Evolutionary conservation across 2,329 filamentous ascomycete genomes (phyloP).

Genomic region (Myriosclerotinia scirpicola): DNA sequence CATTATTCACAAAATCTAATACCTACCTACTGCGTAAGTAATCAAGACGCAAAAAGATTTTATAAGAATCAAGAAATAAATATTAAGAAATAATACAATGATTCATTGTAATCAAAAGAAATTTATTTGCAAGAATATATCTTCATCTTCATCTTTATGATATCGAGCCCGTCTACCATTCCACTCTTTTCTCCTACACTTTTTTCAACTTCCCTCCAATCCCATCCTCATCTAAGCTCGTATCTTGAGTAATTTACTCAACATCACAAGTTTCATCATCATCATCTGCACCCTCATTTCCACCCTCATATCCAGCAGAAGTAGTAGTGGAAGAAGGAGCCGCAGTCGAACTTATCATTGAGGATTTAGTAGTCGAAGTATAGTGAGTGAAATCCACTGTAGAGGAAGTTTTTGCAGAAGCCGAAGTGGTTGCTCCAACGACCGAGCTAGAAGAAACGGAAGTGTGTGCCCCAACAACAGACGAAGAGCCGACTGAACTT

Average conservation of each 20-base stretch:
- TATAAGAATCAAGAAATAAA: too few relatives aligned
- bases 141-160: not conserved
- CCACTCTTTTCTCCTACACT: not conserved
- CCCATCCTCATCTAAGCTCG: not conserved
- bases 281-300: not conserved
- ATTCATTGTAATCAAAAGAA: not conserved
- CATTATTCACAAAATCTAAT: too few relatives aligned
- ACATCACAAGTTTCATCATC: slow-evolving; percentile 11
- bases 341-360: not conserved
- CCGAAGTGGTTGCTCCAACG: not conserved
- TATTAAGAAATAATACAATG: too few relatives aligned
- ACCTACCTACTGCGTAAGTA: too few relatives aligned
- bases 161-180: too few relatives aligned
- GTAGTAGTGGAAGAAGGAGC: not conserved
- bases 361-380: not conserved
- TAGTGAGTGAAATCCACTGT: too few relatives aligned
- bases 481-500: not conserved
- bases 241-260: not conserved
- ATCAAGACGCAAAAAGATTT: too few relatives aligned
- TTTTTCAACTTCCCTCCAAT: too few relatives aligned
- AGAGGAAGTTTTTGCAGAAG: not conserved
- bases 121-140: slow-evolving; percentile 14
- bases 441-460: not conserved
- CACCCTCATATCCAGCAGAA: not conserved
- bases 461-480: not conserved